These are phyloP conservation scores for Pterocarpus santalinus DNA, from an alignment of 306 rosid species.

Conservation along the genomic window DNA sequence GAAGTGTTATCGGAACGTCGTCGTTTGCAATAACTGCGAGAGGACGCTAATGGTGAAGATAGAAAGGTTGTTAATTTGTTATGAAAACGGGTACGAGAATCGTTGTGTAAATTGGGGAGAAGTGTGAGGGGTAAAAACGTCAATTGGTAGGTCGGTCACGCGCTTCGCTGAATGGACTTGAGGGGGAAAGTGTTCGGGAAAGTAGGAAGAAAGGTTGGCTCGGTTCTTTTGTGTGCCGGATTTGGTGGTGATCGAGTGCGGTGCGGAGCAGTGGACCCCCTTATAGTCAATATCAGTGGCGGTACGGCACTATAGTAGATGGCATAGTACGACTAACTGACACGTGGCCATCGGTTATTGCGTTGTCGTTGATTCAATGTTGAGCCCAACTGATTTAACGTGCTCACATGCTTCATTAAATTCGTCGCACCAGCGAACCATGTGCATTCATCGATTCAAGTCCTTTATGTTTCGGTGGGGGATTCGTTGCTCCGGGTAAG, in stretches of 20 bases:
- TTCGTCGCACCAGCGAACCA: no score
- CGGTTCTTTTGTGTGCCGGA: no score
- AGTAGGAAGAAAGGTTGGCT: no score
- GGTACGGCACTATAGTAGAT: neutral
- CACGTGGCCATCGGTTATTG: neutral
- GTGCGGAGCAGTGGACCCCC: neutral
- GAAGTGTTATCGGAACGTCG: constrained; percentile 36
- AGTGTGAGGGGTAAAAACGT: constrained; percentile 7
- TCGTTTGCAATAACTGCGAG: neutral
- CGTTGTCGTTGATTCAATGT: neutral
- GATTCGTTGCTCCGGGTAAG: no score
- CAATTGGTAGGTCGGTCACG: neutral
- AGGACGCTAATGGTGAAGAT: neutral
- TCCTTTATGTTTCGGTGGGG: no score
- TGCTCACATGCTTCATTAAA: neutral
- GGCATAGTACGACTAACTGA: neutral
- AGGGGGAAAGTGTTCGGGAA: neutral
- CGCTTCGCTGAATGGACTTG: neutral
- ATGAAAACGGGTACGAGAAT: neutral
- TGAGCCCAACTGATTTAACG: neutral
- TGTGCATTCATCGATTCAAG: no score
- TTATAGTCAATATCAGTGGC: neutral
- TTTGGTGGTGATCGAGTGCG: neutral
- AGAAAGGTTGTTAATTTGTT: neutral
- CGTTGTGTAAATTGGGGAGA: constrained; percentile 2